These are phyloP conservation scores for Ganoderma leucocontextum DNA, from an alignment of 1,284 basidiomycete genomes.

Conservation along the genomic window DNA sequence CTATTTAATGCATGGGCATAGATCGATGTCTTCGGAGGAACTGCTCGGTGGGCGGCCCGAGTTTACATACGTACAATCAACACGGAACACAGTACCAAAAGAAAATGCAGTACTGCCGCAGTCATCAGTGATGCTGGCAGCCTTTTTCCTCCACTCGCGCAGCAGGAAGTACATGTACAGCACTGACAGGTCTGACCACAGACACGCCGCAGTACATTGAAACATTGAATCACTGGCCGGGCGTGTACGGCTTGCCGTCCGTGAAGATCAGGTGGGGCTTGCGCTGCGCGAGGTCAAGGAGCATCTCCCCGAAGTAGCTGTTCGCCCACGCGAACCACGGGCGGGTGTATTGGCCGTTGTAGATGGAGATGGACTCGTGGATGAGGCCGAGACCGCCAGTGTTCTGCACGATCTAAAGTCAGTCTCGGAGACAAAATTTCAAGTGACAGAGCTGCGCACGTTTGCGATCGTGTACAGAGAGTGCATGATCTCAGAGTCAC, in stretches of 20 bases:
- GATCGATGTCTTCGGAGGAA: slow-evolving; percentile 19
- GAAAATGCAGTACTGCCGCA: slow-evolving; percentile 12
- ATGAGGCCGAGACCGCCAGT: slow-evolving; percentile 79
- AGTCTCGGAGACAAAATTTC: background rate
- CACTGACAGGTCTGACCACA: slow-evolving; percentile 17
- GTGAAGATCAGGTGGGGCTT: slow-evolving; percentile 76
- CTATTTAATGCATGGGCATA: background rate
- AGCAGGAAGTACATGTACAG: slow-evolving; percentile 18
- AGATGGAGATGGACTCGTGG: slow-evolving; percentile 77
- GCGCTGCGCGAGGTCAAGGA: slow-evolving; percentile 75
- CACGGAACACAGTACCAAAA: background rate
- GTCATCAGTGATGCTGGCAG: slow-evolving; percentile 1
- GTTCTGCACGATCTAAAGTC: slow-evolving; percentile 51
- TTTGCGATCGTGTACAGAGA: slow-evolving; percentile 71
- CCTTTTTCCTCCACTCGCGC: slow-evolving; percentile 12
- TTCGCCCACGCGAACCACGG: slow-evolving; percentile 88
- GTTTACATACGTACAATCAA: slow-evolving; percentile 11
- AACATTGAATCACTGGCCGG: slow-evolving; percentile 44
- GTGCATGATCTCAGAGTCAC: slow-evolving; percentile 71
- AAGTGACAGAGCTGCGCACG: slow-evolving; percentile 48
- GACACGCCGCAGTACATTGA: slow-evolving; percentile 10
- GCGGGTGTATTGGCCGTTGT: slow-evolving; percentile 68
- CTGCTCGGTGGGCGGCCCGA: slow-evolving; percentile 10
- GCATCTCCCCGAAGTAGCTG: slow-evolving; percentile 83
- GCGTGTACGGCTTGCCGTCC: slow-evolving; percentile 63